phyloP scores from a whole-genome alignment of 1,284 basidiomycete species.

The Golubevia pallescens region DNA sequence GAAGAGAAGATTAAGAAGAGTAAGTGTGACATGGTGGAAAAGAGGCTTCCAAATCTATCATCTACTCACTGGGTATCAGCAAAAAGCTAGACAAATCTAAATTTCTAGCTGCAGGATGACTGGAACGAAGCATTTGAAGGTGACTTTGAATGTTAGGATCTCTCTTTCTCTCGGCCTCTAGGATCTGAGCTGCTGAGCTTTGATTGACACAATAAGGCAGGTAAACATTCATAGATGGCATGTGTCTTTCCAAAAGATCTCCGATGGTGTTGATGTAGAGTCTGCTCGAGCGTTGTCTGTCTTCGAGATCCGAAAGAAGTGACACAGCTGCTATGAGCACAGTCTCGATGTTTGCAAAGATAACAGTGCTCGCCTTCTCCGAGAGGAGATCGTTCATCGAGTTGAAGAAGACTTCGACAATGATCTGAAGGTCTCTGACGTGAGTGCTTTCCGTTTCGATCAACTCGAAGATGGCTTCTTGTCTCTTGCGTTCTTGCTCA shows the following conservation, averaged over 20 bases:
- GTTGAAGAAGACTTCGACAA: slow-evolving; percentile 87
- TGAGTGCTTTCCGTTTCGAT: slow-evolving; percentile 86
- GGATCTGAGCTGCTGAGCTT: slow-evolving; percentile 76
- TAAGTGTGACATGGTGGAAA: slow-evolving; percentile 1
- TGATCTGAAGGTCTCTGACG: slow-evolving; percentile 84
- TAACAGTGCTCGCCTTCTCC: slow-evolving; percentile 77
- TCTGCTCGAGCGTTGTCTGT: slow-evolving; percentile 85
- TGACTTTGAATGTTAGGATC: slow-evolving; percentile 74
- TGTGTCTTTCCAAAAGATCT: slow-evolving; percentile 78
- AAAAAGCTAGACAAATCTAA: slow-evolving; percentile 89
- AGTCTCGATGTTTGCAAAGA: slow-evolving; percentile 93
- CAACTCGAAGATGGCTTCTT: slow-evolving; percentile 90
- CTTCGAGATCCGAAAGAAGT: slow-evolving; percentile 74
- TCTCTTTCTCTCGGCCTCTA: slow-evolving; percentile 76
- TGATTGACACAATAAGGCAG: slow-evolving; percentile 93
- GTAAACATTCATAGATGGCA: slow-evolving; percentile 79
- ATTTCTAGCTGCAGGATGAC: slow-evolving; percentile 77
- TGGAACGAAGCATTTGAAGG: slow-evolving; percentile 77
- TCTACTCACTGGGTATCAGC: slow-evolving; percentile 79
- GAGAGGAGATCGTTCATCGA: slow-evolving; percentile 77
- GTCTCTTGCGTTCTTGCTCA: slow-evolving; percentile 77
- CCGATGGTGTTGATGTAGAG: slow-evolving; percentile 86
- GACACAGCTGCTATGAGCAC: slow-evolving; percentile 22
- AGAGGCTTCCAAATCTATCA: background rate
- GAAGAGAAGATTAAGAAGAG: background rate